phyloP scores from a whole-genome alignment of 176 grass and related monocot species.

The Panicum miliaceum region DNA sequence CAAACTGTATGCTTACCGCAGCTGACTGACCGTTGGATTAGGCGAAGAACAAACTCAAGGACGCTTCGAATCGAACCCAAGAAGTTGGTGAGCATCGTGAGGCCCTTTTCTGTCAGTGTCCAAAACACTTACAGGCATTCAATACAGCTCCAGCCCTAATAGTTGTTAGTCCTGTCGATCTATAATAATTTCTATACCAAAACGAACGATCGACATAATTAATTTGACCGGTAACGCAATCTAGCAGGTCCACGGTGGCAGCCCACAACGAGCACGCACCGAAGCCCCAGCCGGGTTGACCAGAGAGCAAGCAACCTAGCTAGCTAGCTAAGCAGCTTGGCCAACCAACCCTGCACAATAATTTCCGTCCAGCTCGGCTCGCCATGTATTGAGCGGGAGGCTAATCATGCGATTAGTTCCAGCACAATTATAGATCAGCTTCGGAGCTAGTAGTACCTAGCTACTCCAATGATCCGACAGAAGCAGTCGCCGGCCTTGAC shows the following conservation, averaged over 20 bases:
- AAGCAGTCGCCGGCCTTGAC: background rate
- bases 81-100: background rate
- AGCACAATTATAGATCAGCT: background rate
- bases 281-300: conserved; percentile 3
- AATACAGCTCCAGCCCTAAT: too few species aligned
- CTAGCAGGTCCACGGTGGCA: conserved; percentile 43
- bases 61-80: background rate
- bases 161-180: too few species aligned
- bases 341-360: conserved; percentile 3
- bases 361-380: conserved; percentile 24
- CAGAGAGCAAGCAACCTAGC: background rate
- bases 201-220: background rate
- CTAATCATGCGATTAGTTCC: conserved; percentile 22
- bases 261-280: background rate
- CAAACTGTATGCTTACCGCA: too few species aligned
- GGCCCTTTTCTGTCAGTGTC: too few species aligned
- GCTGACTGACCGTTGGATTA: background rate
- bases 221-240: background rate
- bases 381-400: background rate
- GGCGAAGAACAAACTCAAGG: background rate
- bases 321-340: too few species aligned
- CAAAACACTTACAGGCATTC: too few species aligned
- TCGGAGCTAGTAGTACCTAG: background rate
- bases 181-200: background rate
- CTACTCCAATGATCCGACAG: conserved; percentile 35